Base-by-base conservation (phyloP, 805 yeast species). In the Kodamaea neixiangensis region DNA sequence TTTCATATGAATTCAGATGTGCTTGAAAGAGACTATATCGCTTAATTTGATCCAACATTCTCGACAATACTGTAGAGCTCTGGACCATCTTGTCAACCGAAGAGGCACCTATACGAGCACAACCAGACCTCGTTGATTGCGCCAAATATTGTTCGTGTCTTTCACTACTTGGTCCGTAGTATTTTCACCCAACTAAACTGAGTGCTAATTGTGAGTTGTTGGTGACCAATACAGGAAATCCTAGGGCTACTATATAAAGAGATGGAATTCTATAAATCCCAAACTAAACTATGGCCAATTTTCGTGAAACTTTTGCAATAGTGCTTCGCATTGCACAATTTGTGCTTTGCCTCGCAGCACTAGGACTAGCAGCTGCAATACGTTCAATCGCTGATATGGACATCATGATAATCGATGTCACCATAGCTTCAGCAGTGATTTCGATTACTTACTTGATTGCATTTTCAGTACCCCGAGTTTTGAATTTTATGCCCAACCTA, bases 401-500 rank as follows among this genome's bases (percentile, higher is more conserved):
- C 4, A 14, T 14, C 2, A 35, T 22, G 11, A 42, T 34, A 15
- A 15, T 29, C 45, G 29, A 42, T 11, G 13, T 22, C 19, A 25
- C n/a, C 15, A 18, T 42, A 4, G 45, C 45, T 2, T 17, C 29
- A 3, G 17, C 45, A 2, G 35, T 42, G 10, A 25, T 42, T n/a
- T 22, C 45, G 5, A 13, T 42, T 5, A 7, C 22, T 7, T 42
- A 42, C 34, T 22, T 42, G 35, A n/a, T 9, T n/a, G 45, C 29
- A 9, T 44, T 57, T 3, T 19, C 45, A 7, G 35, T 55, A 5
- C 60, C 60, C 5, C n/a, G 37, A 1, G 31, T 51, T 5, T 54
- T 48, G 40, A n/a, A 21, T 7, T 14, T 45, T 5, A 34, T 60
- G 9, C 60, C 59, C 5, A 40, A 53, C 13, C 25, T 55, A 6